Conservation (phyloP, 495 filamentous ascomycete species). For the Xylaria flabelliformis region DNA sequence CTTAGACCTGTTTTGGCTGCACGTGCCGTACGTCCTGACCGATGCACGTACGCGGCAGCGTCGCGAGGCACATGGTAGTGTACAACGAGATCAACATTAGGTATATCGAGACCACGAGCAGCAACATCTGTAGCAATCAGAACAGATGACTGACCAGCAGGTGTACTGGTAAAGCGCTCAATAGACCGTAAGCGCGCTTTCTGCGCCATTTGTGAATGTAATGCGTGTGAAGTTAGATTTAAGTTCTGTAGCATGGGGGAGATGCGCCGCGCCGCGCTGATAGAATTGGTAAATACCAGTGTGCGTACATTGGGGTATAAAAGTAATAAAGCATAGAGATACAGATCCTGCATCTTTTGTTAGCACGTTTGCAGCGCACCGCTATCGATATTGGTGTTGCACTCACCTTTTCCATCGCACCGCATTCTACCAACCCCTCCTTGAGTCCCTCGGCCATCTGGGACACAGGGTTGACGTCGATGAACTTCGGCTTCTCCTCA, state of each 20-base stretch:
- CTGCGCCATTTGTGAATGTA: constrained; percentile 95
- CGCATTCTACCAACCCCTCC: constrained; percentile 91
- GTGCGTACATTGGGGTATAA: constrained; percentile 80
- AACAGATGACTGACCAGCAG: constrained; percentile 62
- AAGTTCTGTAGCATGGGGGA: constrained; percentile 85
- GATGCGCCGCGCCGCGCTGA: constrained; percentile 87
- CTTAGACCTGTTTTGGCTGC: constrained; percentile 77
- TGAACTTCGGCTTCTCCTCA: constrained; percentile 81
- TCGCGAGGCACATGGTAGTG: constrained; percentile 95
- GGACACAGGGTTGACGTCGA: constrained; percentile 85
- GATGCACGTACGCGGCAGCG: constrained; percentile 93
- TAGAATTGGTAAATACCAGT: constrained; percentile 94
- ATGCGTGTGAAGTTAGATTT: constrained; percentile 72
- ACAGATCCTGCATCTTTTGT: constrained; percentile 69
- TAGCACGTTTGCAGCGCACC: constrained; percentile 2
- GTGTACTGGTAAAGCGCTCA: constrained; percentile 80
- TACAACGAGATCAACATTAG: constrained; percentile 80
- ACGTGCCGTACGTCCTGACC: constrained; percentile 93
- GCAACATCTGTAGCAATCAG: constrained; percentile 95
- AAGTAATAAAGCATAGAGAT: constrained; percentile 86
- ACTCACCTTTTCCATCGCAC: constrained; percentile 84
- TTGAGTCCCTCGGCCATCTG: constrained; percentile 87
- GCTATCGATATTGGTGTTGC: not conserved
- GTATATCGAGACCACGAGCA: constrained; percentile 95
- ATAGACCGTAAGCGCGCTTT: constrained; percentile 94